Base-by-base conservation (phyloP, 2,329 filamentous ascomycete genomes). In the Blumeria hordei region DNA sequence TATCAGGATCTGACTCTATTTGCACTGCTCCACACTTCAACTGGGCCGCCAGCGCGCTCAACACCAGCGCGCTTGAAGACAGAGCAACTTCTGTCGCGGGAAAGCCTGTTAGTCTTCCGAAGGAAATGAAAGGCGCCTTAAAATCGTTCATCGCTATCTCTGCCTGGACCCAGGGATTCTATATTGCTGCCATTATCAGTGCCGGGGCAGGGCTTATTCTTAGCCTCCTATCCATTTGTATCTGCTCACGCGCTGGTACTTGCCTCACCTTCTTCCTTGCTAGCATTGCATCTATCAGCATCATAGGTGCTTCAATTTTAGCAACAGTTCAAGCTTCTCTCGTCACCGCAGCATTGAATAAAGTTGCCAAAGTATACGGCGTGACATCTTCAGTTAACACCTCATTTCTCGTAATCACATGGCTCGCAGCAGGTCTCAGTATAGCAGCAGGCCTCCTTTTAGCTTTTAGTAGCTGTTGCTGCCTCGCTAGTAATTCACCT, bases 401-500 rank as follows among this genome's bases (percentile, higher is more conserved):
- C 34, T 71, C 73, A 57, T 90, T 84, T 70, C 78, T 92, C 55
- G 74, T 74, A 37, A 70, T 80, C 18, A 77, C 83, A 62, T 95
- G 88, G 86, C 72, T 96, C 57, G 81, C 81, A 45, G 81, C 82
- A 41, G 84, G 77, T 33, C 88, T 93, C 65, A 81, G 83, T 58
- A 66, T 92, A 36, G 85, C 68, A 44, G 82, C 83, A 7, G 78
- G 77, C 59, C 69, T 94, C 65, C 95, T 96, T 81, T 96, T 92
- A 90, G 71, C 88, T 64, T 78, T 93, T 67, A 86, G 81, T 68
- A 77, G 84, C 64, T 96, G 90, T 81, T 96, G 88, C 78, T 94
- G 88, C 74, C 61, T 58, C 1, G 28, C 59, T 12, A 57, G 62
- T 32, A 60, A 55, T 32, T 47, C 32, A 14, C n/a, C 39, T 21